A percentile compares a stretch with the other conserved stretches of the same genome.
These are phyloP conservation scores for Keqinozyma sinolaborantium DNA, from an alignment of 1,139 yeast species.

Conservation along the genomic window DNA sequence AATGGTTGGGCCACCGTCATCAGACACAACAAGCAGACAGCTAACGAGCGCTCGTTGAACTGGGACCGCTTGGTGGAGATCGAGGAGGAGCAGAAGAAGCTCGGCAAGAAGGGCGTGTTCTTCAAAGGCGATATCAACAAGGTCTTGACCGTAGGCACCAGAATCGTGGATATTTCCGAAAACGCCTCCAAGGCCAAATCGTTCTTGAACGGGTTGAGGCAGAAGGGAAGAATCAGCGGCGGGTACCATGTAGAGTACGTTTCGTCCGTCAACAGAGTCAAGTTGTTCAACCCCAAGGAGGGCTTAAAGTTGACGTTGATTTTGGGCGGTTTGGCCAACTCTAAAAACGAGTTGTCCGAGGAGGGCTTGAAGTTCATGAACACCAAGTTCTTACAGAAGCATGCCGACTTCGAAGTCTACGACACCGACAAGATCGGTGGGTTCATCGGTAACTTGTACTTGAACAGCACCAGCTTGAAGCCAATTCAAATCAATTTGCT, in stretches of 20 bases:
- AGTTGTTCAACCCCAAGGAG: conserved; percentile 68
- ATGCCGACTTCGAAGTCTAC: conserved; percentile 65
- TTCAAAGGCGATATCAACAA: conserved; percentile 45
- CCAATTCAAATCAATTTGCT: conserved; percentile 66
- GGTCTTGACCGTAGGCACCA: conserved; percentile 47
- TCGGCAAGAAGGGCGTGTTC: conserved; percentile 59
- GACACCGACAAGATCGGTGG: conserved; percentile 78
- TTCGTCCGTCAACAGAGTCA: conserved; percentile 62
- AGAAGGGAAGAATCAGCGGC: conserved; percentile 62
- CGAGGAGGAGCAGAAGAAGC: conserved; percentile 57
- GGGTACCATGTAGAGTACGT: conserved; percentile 66
- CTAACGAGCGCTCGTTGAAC: conserved; percentile 63
- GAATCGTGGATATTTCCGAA: conserved; percentile 80
- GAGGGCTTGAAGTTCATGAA: conserved; percentile 56
- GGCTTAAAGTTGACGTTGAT: conserved; percentile 68
- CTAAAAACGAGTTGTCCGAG: conserved; percentile 44
- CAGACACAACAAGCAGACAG: conserved; percentile 70
- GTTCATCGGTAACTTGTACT: conserved; percentile 68
- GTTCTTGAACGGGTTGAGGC: conserved; percentile 65
- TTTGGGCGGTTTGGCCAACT: conserved; percentile 68
- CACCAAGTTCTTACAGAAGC: conserved; percentile 64
- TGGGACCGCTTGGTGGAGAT: conserved; percentile 78
- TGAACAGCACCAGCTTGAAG: conserved; percentile 41
- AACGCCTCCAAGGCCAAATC: conserved; percentile 68
- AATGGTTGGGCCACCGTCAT: conserved; percentile 77